Evolutionary conservation across 2,329 filamentous ascomycete genomes (phyloP), one percentile per base, ranked within the genome.

Genomic region (Xylaria digitata): DNA sequence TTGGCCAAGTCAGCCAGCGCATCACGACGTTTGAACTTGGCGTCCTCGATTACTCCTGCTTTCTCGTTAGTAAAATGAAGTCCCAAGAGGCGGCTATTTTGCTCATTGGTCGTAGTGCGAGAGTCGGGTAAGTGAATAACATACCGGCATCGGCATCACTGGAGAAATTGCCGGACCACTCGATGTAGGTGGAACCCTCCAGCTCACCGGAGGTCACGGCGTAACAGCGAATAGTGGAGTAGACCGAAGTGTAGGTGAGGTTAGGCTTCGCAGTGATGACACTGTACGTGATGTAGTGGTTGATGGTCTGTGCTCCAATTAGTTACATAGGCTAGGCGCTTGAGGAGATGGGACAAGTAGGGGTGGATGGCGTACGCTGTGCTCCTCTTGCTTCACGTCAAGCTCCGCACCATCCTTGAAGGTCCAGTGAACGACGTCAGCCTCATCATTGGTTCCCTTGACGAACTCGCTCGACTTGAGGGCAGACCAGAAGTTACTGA

Each of bases 331-430:
- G 17, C 19, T 9, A 32, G 8, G 2, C 17, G 19, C 8, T 34
- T 26, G 4, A 9, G 4, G 15, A n/a, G n/a, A 9, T 6, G 15
- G n/a, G n/a, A 23, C 23, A 49, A 23, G 34, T 13, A 46, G 11
- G 17, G 3, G 58, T 9, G 26, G 42, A 46, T 2, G 43, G 78
- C 85, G 67, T 79, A 90, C 88, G 71, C 87, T 90, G 81, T 92
- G 89, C 82, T 91, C 90, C 80, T 92, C 90, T 82, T 90, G 89
- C 87, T 92, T 92, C 72, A 92, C 87, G 78, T 92, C 89, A 21
- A 91, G 80, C 62, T 87, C 84, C 32, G 86, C 88, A 56, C 89
- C 89, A 74, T 92, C 90, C 78, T 89, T 88, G 83, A 92, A 92
- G 21, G 84, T 86, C 90, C 90, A 92, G 78, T 86, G 85, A 74